phyloP scores from a whole-genome alignment of 108 stramenopile genomes.

The Aurantiochytrium sp. region DNA sequence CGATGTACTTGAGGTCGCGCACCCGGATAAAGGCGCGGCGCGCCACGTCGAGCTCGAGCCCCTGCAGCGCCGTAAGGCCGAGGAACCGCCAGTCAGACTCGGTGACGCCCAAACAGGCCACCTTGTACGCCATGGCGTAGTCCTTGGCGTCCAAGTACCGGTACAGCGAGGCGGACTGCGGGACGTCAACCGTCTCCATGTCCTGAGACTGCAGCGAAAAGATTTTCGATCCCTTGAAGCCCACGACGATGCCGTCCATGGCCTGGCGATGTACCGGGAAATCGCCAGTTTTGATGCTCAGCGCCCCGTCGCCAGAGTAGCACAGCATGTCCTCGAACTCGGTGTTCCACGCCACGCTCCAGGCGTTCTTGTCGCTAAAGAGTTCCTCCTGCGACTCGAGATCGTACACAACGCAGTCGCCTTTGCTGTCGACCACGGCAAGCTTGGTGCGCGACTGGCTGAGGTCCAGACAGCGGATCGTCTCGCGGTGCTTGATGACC shows the following conservation, averaged over 20 bases:
- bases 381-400: constrained; percentile 43
- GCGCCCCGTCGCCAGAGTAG: constrained; percentile 49
- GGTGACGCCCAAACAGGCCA: constrained; percentile 64
- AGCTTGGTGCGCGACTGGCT: constrained; percentile 36
- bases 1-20: constrained; percentile 50
- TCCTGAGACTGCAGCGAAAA: constrained; percentile 37
- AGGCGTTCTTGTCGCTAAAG: constrained; percentile 39
- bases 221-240: constrained; percentile 50
- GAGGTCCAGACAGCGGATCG: constrained; percentile 39
- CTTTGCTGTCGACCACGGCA: constrained; percentile 52
- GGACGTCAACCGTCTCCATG: constrained; percentile 50
- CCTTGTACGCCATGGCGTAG: constrained; percentile 48
- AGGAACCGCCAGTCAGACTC: constrained; percentile 57
- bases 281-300: constrained; percentile 51
- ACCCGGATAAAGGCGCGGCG: constrained; percentile 53
- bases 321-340: constrained; percentile 61
- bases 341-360: constrained; percentile 52
- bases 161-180: constrained; percentile 41
- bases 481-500: constrained; percentile 35
- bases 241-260: constrained; percentile 50
- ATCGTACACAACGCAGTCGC: constrained; percentile 46
- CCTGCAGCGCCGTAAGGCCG: constrained; percentile 47
- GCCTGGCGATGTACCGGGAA: constrained; percentile 49
- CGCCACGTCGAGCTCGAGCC: constrained; percentile 44
- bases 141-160: constrained; percentile 44